Percentiles rank a stretch among this genome's conserved stretches.
These are phyloP conservation scores for Grosmannia penicillata DNA, from an alignment of 2,329 filamentous ascomycete genomes.

Conservation along the genomic window DNA sequence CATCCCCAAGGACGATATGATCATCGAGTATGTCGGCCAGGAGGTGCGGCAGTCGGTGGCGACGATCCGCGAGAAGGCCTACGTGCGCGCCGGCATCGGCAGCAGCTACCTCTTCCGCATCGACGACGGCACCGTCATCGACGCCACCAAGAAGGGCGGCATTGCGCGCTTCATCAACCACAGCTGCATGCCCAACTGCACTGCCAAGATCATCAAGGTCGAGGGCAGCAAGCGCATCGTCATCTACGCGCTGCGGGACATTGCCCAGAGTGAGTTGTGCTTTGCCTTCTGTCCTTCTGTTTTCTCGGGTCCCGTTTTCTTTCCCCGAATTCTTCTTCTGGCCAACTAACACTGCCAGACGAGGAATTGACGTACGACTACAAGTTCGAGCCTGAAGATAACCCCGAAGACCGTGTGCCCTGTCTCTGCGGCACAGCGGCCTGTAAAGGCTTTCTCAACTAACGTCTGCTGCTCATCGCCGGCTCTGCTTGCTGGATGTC, in stretches of 20 bases:
- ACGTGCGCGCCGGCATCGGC: conserved; percentile 91
- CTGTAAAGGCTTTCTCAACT: conserved; percentile 99
- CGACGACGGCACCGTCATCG: conserved; percentile 92
- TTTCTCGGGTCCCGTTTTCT: background rate
- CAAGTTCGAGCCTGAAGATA: conserved; percentile 97
- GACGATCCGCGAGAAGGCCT: conserved; percentile 84
- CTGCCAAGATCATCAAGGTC: conserved; percentile 97
- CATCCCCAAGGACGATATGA: conserved; percentile 96
- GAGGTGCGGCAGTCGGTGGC: conserved; percentile 94
- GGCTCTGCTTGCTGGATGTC: no score
- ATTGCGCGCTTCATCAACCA: conserved; percentile 99
- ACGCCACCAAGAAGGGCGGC: conserved; percentile 95
- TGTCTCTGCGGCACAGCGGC: conserved; percentile 92
- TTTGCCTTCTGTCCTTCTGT: conserved; percentile 10
- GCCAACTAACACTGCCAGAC: conserved; percentile 43
- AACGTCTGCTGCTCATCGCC: conserved; percentile 20
- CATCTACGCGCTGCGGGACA: conserved; percentile 94
- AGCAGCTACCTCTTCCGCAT: conserved; percentile 97
- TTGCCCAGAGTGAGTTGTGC: conserved; percentile 69
- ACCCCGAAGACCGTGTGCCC: conserved; percentile 86
- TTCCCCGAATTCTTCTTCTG: background rate
- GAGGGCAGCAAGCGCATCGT: conserved; percentile 97
- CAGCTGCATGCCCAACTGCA: conserved; percentile 96
- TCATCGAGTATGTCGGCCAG: conserved; percentile 98
- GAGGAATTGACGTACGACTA: conserved; percentile 99